Conservation (phyloP, 1,284 basidiomycete genomes). For the Rhodotorula sp. region DNA sequence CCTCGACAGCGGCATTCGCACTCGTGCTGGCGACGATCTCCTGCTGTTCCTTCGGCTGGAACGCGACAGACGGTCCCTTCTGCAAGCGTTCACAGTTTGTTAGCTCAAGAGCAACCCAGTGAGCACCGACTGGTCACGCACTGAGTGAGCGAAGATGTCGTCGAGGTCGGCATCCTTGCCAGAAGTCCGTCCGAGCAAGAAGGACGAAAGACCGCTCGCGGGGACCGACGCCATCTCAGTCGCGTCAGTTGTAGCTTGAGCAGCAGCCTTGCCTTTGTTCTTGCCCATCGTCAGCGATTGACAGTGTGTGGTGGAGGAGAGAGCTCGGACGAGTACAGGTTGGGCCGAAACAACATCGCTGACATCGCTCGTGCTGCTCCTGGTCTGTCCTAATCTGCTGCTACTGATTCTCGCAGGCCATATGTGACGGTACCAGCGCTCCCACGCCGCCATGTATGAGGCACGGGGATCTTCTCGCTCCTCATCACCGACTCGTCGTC, state of each 20-base stretch:
- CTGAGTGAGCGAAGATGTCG: conserved; percentile 39
- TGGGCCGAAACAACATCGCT: too few species aligned
- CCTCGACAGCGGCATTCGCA: not conserved
- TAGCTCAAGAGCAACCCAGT: too few species aligned
- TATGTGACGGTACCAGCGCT: too few species aligned
- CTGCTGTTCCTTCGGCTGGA: conserved; percentile 18
- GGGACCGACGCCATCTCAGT: not conserved
- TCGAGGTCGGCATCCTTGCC: conserved; percentile 26
- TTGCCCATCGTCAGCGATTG: conserved; percentile 17
- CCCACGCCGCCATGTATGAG: too few species aligned
- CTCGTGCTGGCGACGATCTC: not conserved
- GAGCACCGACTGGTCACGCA: not conserved
- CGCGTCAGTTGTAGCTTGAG: not conserved
- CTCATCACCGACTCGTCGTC: too few species aligned
- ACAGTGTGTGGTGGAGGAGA: not conserved
- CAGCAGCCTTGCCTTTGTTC: conserved; percentile 8
- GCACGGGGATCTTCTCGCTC: too few species aligned
- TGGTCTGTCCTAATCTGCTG: too few species aligned
- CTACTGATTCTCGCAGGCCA: too few species aligned
- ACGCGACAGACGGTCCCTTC: conserved; percentile 33
- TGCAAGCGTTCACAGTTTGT: not conserved
- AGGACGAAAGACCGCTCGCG: conserved; percentile 19
- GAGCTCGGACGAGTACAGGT: not conserved
- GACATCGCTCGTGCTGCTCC: too few species aligned
- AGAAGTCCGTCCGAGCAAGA: conserved; percentile 31